A percentile compares a stretch with the other conserved stretches of the same genome.
Evolutionary conservation across 2,329 filamentous ascomycete species (phyloP).

Genomic region (Mycosphaerella sp.): DNA sequence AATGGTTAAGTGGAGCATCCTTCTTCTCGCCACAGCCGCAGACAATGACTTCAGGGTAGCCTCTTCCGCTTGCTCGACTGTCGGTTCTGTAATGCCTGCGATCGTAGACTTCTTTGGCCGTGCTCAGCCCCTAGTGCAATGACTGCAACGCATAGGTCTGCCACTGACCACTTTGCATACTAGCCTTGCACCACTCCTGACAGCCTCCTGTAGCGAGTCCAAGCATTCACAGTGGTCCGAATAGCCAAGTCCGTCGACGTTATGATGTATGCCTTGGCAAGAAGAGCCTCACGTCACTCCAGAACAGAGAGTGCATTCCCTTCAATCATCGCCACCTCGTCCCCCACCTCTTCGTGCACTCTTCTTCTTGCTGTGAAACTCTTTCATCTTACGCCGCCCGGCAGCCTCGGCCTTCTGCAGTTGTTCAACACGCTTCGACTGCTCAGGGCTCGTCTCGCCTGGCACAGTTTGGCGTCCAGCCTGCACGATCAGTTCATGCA

Average conservation of each 20-base stretch:
- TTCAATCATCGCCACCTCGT: slow-evolving; percentile 30
- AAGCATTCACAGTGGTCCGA: too few relatives aligned
- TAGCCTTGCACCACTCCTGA: too few relatives aligned
- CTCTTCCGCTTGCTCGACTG: too few relatives aligned
- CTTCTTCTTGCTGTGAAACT: slow-evolving; percentile 30
- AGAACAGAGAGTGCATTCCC: not conserved
- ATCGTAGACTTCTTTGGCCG: too few relatives aligned
- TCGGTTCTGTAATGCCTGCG: too few relatives aligned
- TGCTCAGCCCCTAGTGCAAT: too few relatives aligned
- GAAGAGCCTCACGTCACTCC: not conserved
- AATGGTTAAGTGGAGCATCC: slow-evolving; percentile 44
- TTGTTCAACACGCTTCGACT: slow-evolving; percentile 49
- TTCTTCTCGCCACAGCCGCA: slow-evolving; percentile 47
- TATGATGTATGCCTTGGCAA: slow-evolving; percentile 24
- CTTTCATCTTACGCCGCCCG: slow-evolving; percentile 52
- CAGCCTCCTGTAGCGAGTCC: too few relatives aligned
- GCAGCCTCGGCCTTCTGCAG: slow-evolving; percentile 56
- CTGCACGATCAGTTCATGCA: slow-evolving; percentile 50
- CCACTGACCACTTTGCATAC: too few relatives aligned
- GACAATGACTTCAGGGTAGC: too few relatives aligned
- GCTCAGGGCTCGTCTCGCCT: slow-evolving; percentile 54
- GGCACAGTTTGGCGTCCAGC: slow-evolving; percentile 49
- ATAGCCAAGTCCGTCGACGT: too few relatives aligned
- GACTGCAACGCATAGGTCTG: too few relatives aligned
- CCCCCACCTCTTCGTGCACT: slow-evolving; percentile 22